Conservation (phyloP, 2,329 filamentous ascomycete species). For the Aspergillus viridinutans region DNA sequence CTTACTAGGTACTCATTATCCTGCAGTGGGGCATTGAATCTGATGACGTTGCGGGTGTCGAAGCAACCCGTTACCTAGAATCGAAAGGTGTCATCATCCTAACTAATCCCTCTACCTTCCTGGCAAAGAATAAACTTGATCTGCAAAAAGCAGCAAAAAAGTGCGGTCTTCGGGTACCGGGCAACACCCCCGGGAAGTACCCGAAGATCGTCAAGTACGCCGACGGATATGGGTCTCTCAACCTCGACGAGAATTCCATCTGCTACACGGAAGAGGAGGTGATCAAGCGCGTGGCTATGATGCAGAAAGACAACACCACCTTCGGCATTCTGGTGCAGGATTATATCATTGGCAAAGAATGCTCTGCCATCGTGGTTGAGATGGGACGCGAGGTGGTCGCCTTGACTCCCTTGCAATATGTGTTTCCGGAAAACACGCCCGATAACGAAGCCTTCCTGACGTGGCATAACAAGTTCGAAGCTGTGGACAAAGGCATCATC, state of each 20-base stretch:
- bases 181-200: background rate
- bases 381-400: conserved; percentile 3
- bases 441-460: background rate
- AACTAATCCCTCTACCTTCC: background rate
- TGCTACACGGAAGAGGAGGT: conserved; percentile 1
- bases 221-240: background rate
- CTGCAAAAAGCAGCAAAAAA: background rate
- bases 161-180: background rate
- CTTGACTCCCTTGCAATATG: conserved; percentile 1
- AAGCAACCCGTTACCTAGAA: conserved; percentile 5
- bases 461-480: conserved; percentile 4
- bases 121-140: background rate
- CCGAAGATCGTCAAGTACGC: conserved; percentile 5
- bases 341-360: conserved; percentile 3
- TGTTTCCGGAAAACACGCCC: conserved; percentile 2
- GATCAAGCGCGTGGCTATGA: background rate
- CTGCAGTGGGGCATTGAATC: conserved; percentile 1
- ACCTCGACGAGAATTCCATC: background rate
- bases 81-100: conserved; percentile 3
- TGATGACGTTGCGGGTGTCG: conserved; percentile 1
- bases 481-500: background rate
- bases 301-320: background rate
- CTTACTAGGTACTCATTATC: too few relatives aligned
- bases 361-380: conserved; percentile 1
- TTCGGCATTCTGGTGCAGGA: conserved; percentile 1